Evolutionary conservation across 1,284 basidiomycete genomes (phyloP).

Genomic region (Cryptococcus sp.): DNA sequence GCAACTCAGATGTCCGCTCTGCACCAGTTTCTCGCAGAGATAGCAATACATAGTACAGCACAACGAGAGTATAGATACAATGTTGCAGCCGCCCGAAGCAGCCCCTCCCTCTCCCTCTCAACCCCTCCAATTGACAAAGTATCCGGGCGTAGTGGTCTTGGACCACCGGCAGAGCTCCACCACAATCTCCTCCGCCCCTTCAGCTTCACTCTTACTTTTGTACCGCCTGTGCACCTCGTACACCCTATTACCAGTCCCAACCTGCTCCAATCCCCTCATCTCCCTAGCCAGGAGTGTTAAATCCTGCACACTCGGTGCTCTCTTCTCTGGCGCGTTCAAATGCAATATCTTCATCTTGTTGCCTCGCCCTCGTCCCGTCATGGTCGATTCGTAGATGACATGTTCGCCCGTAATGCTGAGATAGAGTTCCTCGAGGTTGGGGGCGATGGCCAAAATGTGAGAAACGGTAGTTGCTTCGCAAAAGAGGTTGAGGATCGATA

Average conservation of each 20-base stretch:
- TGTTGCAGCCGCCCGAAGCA: not conserved
- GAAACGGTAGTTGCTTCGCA: slow-evolving; percentile 11
- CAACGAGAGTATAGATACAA: not conserved
- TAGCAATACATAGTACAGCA: no score
- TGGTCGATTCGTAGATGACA: slow-evolving; percentile 13
- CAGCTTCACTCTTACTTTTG: no score
- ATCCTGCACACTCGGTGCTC: slow-evolving; percentile 22
- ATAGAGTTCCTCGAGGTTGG: slow-evolving; percentile 32
- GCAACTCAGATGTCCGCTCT: no score
- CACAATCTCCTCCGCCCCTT: slow-evolving; percentile 16
- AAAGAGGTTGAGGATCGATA: slow-evolving; percentile 35
- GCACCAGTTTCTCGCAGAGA: no score
- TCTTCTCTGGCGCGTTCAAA: slow-evolving; percentile 29
- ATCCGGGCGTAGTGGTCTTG: slow-evolving; percentile 31
- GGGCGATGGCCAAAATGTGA: slow-evolving; percentile 10
- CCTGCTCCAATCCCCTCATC: slow-evolving; percentile 29
- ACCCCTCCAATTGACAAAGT: slow-evolving; percentile 44
- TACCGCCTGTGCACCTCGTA: slow-evolving; percentile 35
- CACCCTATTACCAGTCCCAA: slow-evolving; percentile 40
- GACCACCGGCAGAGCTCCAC: slow-evolving; percentile 35
- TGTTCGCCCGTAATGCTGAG: slow-evolving; percentile 18
- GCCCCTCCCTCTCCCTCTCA: slow-evolving; percentile 6
- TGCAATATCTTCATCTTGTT: slow-evolving; percentile 28
- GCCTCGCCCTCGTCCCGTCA: not conserved
- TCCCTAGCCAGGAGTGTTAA: slow-evolving; percentile 21